Evolutionary conservation across 2,329 filamentous ascomycete species (phyloP).

Genomic region (Microsporum ferrugineum): DNA sequence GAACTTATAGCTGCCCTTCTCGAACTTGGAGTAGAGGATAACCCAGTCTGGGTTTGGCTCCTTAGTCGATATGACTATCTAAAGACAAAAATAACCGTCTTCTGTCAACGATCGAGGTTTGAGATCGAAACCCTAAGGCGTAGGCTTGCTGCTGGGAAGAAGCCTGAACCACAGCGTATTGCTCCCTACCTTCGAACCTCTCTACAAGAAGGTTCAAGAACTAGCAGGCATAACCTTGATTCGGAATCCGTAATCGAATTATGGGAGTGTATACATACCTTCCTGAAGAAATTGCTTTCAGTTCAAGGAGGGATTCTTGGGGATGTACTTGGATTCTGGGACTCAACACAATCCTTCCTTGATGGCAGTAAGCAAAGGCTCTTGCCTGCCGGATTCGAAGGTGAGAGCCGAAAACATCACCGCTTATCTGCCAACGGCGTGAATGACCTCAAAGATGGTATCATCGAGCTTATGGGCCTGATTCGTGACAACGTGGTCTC

Average conservation of each 20-base stretch:
- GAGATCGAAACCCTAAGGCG: constrained; percentile 87
- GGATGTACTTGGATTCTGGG: constrained; percentile 89
- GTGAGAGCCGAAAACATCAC: constrained; percentile 71
- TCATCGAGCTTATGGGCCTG: constrained; percentile 69
- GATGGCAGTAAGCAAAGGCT: constrained; percentile 70
- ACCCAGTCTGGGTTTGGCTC: constrained; percentile 94
- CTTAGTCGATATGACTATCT: constrained; percentile 79
- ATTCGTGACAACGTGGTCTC: constrained; percentile 66
- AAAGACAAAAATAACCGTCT: constrained; percentile 69
- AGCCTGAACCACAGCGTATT: constrained; percentile 56
- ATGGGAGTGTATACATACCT: constrained; percentile 78
- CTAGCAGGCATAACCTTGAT: constrained; percentile 57
- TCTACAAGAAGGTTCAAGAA: constrained; percentile 53
- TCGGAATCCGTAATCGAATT: constrained; percentile 70
- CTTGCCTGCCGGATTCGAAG: constrained; percentile 69
- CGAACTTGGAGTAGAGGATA: constrained; percentile 91
- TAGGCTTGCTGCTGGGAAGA: constrained; percentile 61
- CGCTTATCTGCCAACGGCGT: constrained; percentile 61
- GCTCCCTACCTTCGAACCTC: constrained; percentile 67
- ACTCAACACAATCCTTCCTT: constrained; percentile 80
- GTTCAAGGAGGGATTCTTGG: constrained; percentile 65
- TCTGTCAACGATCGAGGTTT: constrained; percentile 74
- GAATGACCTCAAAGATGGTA: constrained; percentile 61
- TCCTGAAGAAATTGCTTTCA: constrained; percentile 63
- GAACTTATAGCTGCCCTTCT: constrained; percentile 78